Conservation (phyloP, 1,139 yeast species). For the Debaryomycetaceae sp. region DNA sequence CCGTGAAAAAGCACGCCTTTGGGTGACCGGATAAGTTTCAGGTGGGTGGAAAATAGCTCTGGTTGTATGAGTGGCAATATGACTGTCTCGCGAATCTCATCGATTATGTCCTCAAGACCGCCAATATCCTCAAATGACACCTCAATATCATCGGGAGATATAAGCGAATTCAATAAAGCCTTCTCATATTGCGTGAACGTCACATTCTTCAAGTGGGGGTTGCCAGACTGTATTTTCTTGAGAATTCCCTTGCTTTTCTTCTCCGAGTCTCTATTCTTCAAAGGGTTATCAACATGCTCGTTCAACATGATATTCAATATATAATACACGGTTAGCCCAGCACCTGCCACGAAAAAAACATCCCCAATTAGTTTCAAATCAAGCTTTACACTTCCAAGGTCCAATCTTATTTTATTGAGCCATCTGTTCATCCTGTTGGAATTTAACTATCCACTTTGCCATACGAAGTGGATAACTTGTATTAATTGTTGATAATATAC, state of each 20-base stretch:
- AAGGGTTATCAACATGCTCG: slow-evolving; percentile 49
- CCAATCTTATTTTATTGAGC: slow-evolving; percentile 36
- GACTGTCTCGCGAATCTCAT: slow-evolving; percentile 83
- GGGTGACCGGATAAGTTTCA: slow-evolving; percentile 77
- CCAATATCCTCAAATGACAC: slow-evolving; percentile 81
- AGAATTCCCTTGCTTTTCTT: slow-evolving; percentile 64
- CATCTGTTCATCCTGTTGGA: slow-evolving; percentile 2
- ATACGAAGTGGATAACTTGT: not conserved
- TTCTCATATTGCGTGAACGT: slow-evolving; percentile 76
- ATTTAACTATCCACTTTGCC: not conserved
- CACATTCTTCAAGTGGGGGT: slow-evolving; percentile 56
- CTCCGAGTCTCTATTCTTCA: slow-evolving; percentile 61
- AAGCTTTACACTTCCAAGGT: slow-evolving; percentile 41
- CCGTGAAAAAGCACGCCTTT: slow-evolving; percentile 92
- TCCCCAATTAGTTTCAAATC: slow-evolving; percentile 61
- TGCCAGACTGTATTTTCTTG: slow-evolving; percentile 51
- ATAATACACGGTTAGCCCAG: slow-evolving; percentile 78
- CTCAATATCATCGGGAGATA: slow-evolving; percentile 78
- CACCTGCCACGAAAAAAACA: slow-evolving; percentile 71
- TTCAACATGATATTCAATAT: slow-evolving; percentile 56
- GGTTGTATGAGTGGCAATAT: slow-evolving; percentile 83
- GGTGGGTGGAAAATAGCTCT: slow-evolving; percentile 58
- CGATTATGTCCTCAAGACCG: slow-evolving; percentile 77
- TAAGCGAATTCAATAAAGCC: slow-evolving; percentile 69
- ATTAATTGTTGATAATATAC: not conserved